phyloP scores from a whole-genome alignment of 192 early-diverging fungal genomes.

The Chytriomyces sp. region DNA sequence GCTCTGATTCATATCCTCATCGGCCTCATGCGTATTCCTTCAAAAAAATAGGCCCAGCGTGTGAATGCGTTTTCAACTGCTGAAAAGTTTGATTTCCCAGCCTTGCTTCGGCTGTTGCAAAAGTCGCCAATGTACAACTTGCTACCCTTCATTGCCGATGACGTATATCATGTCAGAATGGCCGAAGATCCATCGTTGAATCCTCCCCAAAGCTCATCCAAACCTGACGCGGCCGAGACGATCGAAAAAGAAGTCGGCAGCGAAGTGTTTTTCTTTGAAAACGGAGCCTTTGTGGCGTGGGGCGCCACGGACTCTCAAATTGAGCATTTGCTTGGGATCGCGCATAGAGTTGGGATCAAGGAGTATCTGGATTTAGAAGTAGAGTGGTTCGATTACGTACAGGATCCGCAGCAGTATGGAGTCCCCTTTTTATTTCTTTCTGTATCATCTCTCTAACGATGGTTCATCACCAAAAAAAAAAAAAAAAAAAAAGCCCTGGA shows the following conservation, averaged over 20 bases:
- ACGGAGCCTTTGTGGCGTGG: conserved; percentile 66
- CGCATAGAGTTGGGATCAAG: conserved; percentile 54
- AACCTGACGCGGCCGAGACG: not conserved
- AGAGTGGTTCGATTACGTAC: conserved; percentile 59
- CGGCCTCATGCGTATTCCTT: not conserved
- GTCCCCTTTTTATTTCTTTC: conserved; percentile 17
- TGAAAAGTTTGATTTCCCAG: conserved; percentile 54
- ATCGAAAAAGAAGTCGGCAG: conserved; percentile 9
- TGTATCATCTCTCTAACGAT: conserved; percentile 14
- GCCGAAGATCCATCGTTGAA: not conserved
- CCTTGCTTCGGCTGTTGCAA: conserved; percentile 53
- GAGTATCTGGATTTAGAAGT: conserved; percentile 46
- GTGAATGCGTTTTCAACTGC: conserved; percentile 58
- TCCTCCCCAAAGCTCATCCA: not conserved
- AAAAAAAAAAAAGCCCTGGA: conserved; percentile 31
- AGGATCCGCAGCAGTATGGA: conserved; percentile 46
- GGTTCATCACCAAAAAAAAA: not conserved
- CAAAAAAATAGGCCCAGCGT: conserved; percentile 10
- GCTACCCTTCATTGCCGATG: conserved; percentile 58
- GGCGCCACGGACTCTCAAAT: conserved; percentile 51
- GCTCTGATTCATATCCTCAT: no score
- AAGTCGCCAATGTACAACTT: conserved; percentile 35
- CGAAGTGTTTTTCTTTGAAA: conserved; percentile 59
- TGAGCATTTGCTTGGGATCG: conserved; percentile 42
- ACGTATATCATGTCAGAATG: conserved; percentile 55